phyloP scores from a whole-genome alignment of 257 asterid species.

The Plantago ovata region DNA sequence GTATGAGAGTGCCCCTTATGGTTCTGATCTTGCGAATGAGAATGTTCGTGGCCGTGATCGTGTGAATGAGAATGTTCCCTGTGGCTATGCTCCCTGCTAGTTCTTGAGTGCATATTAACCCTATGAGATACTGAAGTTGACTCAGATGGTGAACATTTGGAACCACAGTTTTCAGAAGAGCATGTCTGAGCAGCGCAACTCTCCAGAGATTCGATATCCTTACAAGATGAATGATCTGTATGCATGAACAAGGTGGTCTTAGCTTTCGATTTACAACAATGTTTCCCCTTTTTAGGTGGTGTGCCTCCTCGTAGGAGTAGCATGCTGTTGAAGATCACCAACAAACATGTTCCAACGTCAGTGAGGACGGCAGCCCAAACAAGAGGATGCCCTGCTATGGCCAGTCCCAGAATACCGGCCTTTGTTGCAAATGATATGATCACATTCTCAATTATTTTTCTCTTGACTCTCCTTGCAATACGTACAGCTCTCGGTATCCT shows the following conservation, averaged over 20 bases:
- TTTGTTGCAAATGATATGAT: constrained; percentile 46
- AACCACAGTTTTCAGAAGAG: constrained; percentile 22
- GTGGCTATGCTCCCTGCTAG: constrained; percentile 10
- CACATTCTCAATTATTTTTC: constrained; percentile 66
- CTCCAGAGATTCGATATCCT: constrained; percentile 23
- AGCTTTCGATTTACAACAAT: constrained; percentile 15
- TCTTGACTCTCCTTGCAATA: constrained; percentile 45
- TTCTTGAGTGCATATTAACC: constrained; percentile 16
- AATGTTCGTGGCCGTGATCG: constrained; percentile 1
- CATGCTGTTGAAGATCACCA: constrained; percentile 88
- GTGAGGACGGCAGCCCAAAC: constrained; percentile 89
- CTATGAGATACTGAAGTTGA: constrained; percentile 15
- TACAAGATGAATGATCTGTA: constrained; percentile 21
- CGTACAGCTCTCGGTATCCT: constrained; percentile 50
- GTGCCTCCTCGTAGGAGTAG: constrained; percentile 36
- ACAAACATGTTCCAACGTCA: constrained; percentile 76
- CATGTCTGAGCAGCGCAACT: constrained; percentile 16
- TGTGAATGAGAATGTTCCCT: not conserved
- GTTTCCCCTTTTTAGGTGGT: not conserved
- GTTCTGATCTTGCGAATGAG: not conserved
- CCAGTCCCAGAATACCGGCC: constrained; percentile 57
- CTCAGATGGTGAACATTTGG: constrained; percentile 4
- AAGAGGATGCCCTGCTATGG: constrained; percentile 77
- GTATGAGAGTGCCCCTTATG: constrained; percentile 5
- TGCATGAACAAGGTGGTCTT: constrained; percentile 5